A percentile compares a stretch with the other conserved stretches of the same genome.
Conservation (phyloP, 495 filamentous ascomycete genomes). For the Penicillium diatomitis region DNA sequence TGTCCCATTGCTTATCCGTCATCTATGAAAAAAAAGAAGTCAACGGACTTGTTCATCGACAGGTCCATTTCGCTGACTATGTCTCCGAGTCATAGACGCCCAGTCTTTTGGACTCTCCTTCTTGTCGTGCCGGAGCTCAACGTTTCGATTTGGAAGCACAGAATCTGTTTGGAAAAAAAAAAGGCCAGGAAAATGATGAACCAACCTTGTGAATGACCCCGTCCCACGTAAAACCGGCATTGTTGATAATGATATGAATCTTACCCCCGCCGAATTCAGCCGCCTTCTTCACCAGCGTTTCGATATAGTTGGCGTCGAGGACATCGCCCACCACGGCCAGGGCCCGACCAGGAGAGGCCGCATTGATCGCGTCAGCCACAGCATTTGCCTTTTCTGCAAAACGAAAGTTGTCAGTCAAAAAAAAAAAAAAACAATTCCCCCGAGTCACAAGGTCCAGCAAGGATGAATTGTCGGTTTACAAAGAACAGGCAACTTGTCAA, state of each 20-base stretch:
- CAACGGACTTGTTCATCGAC: not conserved
- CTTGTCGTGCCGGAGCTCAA: too few species aligned
- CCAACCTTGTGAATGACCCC: slow-evolving; percentile 76
- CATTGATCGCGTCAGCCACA: slow-evolving; percentile 56
- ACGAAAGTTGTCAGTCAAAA: not conserved
- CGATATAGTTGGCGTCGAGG: slow-evolving; percentile 55
- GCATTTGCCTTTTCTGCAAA: slow-evolving; percentile 50
- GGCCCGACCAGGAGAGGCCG: slow-evolving; percentile 49
- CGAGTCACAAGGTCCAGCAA: not conserved
- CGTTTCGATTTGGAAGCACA: too few species aligned
- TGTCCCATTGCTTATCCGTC: slow-evolving; percentile 86
- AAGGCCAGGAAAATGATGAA: not conserved
- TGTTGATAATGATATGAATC: slow-evolving; percentile 83
- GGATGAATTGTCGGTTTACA: too few species aligned
- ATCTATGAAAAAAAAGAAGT: slow-evolving; percentile 38
- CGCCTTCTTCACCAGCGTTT: slow-evolving; percentile 57
- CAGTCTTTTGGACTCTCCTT: too few species aligned
- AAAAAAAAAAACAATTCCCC: too few species aligned
- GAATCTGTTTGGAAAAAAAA: too few species aligned
- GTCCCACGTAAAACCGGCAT: slow-evolving; percentile 86
- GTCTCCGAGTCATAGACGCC: too few species aligned
- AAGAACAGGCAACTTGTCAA: too few species aligned
- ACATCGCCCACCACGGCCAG: slow-evolving; percentile 66
- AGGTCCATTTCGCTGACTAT: too few species aligned
- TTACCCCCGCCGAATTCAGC: slow-evolving; percentile 77